Evolutionary conservation across 208 protist species (phyloP).

Genomic region (Trypanosoma melophagium): DNA sequence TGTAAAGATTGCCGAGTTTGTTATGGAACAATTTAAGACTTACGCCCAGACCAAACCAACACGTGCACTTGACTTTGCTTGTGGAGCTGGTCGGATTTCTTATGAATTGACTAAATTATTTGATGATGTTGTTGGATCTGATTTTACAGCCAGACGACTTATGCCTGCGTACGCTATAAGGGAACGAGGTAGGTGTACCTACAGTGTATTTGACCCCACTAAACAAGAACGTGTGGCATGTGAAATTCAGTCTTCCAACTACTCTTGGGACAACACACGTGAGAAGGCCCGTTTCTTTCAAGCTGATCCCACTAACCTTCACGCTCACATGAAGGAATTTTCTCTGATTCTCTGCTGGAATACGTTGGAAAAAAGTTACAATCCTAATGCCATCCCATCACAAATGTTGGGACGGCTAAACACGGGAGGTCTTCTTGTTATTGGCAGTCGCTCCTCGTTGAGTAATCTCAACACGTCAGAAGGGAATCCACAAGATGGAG

Average conservation of each 20-base stretch:
- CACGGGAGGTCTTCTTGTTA: conserved; percentile 70
- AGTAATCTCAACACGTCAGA: conserved; percentile 37
- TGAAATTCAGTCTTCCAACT: conserved; percentile 41
- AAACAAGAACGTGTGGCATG: conserved; percentile 31
- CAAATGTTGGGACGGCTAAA: conserved; percentile 68
- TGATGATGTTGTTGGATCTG: conserved; percentile 74
- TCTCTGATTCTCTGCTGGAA: conserved; percentile 88
- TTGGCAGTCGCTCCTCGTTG: conserved; percentile 69
- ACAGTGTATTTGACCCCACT: conserved; percentile 46
- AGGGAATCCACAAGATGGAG: conserved; percentile 14
- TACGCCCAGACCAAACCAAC: conserved; percentile 46
- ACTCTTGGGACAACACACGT: conserved; percentile 57
- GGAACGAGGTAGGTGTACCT: conserved; percentile 76
- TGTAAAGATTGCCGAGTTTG: conserved; percentile 68
- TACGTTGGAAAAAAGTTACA: conserved; percentile 81
- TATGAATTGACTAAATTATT: conserved; percentile 84
- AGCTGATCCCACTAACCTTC: conserved; percentile 86
- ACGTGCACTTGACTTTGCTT: conserved; percentile 81
- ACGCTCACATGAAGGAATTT: conserved; percentile 76
- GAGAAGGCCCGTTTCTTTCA: conserved; percentile 84
- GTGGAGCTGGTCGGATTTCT: conserved; percentile 77
- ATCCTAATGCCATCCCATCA: conserved; percentile 62
- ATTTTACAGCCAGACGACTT: conserved; percentile 80
- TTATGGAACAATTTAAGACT: conserved; percentile 41
- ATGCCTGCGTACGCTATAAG: conserved; percentile 84